Evolutionary conservation across 176 grass and related monocot genomes (phyloP).

Genomic region (Aegilops sharonensis): DNA sequence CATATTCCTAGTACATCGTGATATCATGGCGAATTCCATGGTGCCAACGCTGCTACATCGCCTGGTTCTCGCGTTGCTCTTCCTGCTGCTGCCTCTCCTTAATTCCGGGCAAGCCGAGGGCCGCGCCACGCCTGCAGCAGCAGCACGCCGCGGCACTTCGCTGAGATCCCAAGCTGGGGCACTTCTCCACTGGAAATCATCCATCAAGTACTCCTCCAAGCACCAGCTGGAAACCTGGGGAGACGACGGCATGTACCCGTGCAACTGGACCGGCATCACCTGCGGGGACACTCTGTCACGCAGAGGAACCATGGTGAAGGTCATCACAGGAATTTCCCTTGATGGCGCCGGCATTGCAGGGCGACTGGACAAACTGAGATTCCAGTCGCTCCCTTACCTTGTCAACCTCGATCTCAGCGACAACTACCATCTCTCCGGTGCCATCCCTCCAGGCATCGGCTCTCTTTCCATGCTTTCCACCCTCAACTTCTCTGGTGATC

Average conservation of each 20-base stretch:
- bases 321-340: neutral
- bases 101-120: neutral
- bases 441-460: neutral
- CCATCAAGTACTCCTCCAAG: neutral
- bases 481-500: neutral
- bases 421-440: neutral
- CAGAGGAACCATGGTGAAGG: neutral
- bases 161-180: neutral
- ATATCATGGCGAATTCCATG: neutral
- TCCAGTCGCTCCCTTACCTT: neutral
- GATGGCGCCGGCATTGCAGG: neutral
- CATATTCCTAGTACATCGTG: no score
- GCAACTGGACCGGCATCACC: slow-evolving; percentile 22
- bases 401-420: neutral
- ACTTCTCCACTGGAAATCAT: neutral
- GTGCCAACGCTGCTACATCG: neutral
- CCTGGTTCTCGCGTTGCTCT: no score
- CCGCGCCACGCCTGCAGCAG: no score
- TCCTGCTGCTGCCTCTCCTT: neutral
- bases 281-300: neutral
- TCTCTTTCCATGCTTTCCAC: slow-evolving; percentile 4
- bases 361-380: neutral
- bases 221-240: neutral
- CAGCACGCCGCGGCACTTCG: neutral
- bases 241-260: neutral